phyloP scores from a whole-genome alignment of 2,329 filamentous ascomycete genomes.

The Sporothrix schenckii region DNA sequence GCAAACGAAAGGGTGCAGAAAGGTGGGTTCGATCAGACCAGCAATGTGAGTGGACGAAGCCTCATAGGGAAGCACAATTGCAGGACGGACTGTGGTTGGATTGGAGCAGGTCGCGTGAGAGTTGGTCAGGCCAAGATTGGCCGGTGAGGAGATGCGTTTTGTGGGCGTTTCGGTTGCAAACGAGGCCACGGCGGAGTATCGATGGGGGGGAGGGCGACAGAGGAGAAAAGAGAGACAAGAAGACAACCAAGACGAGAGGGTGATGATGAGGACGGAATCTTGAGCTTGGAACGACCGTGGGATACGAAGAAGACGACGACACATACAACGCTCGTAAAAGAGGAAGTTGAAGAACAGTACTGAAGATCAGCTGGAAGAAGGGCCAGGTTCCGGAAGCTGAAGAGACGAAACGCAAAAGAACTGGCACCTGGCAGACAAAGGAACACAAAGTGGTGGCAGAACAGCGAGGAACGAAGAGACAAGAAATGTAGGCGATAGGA shows the following conservation, averaged over 20 bases:
- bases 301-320: not conserved
- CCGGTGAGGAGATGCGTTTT: conserved; percentile 23
- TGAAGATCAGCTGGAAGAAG: not conserved
- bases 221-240: not conserved
- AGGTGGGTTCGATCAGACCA: not conserved
- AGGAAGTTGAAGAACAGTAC: too few relatives aligned
- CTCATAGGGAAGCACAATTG: not conserved
- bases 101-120: conserved; percentile 36
- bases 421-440: not conserved
- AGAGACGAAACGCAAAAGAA: not conserved
- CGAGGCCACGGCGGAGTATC: not conserved
- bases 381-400: not conserved
- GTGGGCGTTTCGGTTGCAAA: conserved; percentile 28
- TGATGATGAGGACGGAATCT: not conserved
- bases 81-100: conserved; percentile 3
- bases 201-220: not conserved
- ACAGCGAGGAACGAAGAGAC: not conserved
- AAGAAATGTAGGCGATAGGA: not conserved
- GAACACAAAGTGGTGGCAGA: not conserved
- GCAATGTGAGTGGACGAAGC: conserved; percentile 25
- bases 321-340: not conserved
- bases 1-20: not conserved
- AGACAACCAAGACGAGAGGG: not conserved
- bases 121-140: conserved; percentile 36
- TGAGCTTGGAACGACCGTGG: not conserved